Conservation (phyloP, 1,284 basidiomycete species). For the Rhizopogon parksii region DNA sequence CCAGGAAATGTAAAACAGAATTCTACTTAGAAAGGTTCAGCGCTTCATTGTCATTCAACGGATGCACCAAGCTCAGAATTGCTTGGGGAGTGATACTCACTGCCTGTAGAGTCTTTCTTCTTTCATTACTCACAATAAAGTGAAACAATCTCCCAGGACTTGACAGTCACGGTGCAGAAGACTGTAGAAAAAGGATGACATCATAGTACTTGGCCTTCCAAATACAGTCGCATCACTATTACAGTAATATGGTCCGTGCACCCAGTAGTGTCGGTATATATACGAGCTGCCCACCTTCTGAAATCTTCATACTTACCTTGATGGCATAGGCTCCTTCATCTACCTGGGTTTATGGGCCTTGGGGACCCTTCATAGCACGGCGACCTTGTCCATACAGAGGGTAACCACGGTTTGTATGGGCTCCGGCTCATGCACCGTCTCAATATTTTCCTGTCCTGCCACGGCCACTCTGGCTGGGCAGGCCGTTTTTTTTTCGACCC, state of each 20-base stretch:
- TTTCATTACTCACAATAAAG: no score
- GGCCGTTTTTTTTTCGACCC: slow-evolving; percentile 21
- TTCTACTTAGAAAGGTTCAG: not conserved
- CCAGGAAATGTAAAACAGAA: not conserved
- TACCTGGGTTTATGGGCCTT: slow-evolving; percentile 38
- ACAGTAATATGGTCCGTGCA: slow-evolving; percentile 9
- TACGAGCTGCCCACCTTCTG: not conserved
- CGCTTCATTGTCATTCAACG: no score
- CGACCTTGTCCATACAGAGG: slow-evolving; percentile 35
- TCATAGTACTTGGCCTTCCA: not conserved
- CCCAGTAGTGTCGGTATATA: not conserved
- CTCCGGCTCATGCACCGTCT: slow-evolving; percentile 62
- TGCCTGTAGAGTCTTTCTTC: no score
- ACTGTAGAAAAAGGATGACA: no score
- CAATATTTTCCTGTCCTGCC: slow-evolving; percentile 65
- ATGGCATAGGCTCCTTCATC: slow-evolving; percentile 30
- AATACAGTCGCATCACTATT: not conserved
- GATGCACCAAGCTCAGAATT: no score
- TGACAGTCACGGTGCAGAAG: no score
- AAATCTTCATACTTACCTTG: slow-evolving; percentile 31
- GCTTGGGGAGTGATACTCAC: not conserved
- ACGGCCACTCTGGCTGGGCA: slow-evolving; percentile 47
- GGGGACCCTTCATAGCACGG: slow-evolving; percentile 44
- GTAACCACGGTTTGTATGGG: slow-evolving; percentile 37
- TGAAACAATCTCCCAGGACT: no score